Base-by-base conservation (phyloP, 345 rosid species). In the Ricinus communis region DNA sequence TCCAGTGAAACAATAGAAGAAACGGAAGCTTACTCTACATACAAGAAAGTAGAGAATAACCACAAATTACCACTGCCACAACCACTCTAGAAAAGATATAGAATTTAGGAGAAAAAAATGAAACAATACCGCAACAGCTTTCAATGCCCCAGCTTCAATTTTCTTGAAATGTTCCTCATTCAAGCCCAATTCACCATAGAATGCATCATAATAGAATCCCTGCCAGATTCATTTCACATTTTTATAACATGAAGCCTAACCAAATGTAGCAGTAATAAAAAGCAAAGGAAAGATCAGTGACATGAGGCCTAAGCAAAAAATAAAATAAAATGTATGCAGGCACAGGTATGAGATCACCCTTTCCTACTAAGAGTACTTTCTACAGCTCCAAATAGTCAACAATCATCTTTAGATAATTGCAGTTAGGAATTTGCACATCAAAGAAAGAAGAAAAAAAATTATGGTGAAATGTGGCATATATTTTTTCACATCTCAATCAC, bases 201-300 rank as follows among this genome's bases (percentile, higher is more conserved):
- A 89, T 45, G 90, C 99, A 83, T 96, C 99, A 81, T 96, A 96
- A 79, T 89, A 96, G 82, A 96, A 96, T 53, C 99, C 99, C 98
- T 95, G 86, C 69, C 76, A 68, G 11, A 70, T 47, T 56, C 55
- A 80, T 69, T 58, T 62, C 41, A 61, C 30, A 45, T 50, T 52
- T 38, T 43, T 40, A 50, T 40, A 36, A 52, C 27, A 64, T 41
- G 24, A 30, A 10, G 33, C 57, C 53, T 19, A 21, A 19, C 0
- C 10, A 22, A 53, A 40, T 38, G 3, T 21, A 67, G 47, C 65
- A 67, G 45, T 6, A 13, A 43, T 16, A 24, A 13, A 11, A 36
- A 61, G 16, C n/a, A 62, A 43, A 40, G 19, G 30, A 46, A 25
- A 41, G 51, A 8, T 24, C 21, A 2, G 41, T 64, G 55, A 8